These are phyloP conservation scores for Luvunga scandens DNA, from an alignment of 345 rosid species.

Conservation along the genomic window DNA sequence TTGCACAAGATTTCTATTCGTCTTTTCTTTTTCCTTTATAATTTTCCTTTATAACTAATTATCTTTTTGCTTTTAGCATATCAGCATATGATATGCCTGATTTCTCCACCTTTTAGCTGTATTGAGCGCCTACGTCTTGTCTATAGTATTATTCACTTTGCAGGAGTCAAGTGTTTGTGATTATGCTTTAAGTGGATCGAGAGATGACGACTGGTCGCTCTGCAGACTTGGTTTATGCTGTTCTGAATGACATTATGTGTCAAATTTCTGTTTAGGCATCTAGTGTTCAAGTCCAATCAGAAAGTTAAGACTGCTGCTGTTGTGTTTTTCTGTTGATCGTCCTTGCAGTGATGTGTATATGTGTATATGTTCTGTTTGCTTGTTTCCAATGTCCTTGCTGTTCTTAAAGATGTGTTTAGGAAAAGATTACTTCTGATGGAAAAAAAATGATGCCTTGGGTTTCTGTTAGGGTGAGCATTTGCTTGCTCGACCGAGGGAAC, in stretches of 20 bases:
- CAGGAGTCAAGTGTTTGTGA: not conserved
- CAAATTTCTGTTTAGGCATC: not conserved
- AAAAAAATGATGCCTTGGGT: not conserved
- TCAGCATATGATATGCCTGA: not conserved
- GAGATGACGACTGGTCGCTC: not conserved
- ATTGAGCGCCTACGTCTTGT: not conserved
- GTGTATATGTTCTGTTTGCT: not conserved
- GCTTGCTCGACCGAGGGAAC: not conserved
- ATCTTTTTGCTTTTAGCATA: too few relatives aligned
- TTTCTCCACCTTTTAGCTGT: not conserved
- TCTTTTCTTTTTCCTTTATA: too few relatives aligned
- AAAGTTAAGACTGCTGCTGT: not conserved
- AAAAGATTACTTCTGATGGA: not conserved
- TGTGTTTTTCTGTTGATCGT: not conserved
- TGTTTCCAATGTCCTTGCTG: not conserved
- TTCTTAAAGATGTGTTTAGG: not conserved
- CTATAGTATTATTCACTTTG: not conserved
- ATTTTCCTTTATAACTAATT: too few relatives aligned
- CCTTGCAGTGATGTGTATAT: not conserved
- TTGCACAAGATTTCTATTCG: too few relatives aligned
- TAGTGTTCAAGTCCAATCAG: not conserved
- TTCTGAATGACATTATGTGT: not conserved
- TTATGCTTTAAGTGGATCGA: not conserved
- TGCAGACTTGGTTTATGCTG: not conserved
- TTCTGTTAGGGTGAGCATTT: not conserved